A percentile compares a stretch with the other conserved stretches of the same genome.
Evolutionary conservation across 169 alveolate genomes (phyloP).

Genomic region (Eimeria praecox): DNA sequence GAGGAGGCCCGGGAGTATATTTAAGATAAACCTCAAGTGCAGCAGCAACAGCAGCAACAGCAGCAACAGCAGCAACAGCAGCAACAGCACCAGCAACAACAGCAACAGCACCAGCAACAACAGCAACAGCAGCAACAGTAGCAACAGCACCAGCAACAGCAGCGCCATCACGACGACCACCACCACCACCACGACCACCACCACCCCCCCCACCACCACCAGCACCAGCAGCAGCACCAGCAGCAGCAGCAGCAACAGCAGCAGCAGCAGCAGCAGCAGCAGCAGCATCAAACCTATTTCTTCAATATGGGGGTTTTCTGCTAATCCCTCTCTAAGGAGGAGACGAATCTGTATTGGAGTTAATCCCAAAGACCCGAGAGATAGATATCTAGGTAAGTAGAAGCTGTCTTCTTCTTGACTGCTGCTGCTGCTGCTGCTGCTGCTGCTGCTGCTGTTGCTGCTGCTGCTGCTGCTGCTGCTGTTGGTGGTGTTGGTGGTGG

Average conservation of each 20-base stretch:
- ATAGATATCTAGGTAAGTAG: not conserved
- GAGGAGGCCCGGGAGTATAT: too few relatives aligned
- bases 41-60: not conserved
- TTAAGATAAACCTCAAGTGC: not conserved
- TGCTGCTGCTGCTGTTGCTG: not conserved
- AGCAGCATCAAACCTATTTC: not conserved
- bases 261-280: not conserved
- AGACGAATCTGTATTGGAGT: not conserved
- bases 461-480: constrained; percentile 12
- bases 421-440: constrained; percentile 11
- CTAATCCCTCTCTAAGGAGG: not conserved
- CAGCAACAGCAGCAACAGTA: not conserved
- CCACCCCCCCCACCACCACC: not conserved
- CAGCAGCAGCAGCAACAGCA: not conserved
- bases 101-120: not conserved
- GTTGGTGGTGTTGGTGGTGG: not conserved
- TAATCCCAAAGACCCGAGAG: constrained; percentile 3
- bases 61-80: not conserved
- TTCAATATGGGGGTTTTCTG: not conserved
- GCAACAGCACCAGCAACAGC: not conserved
- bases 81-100: not conserved
- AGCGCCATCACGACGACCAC: not conserved
- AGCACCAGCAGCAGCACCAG: not conserved
- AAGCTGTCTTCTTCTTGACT: not conserved
- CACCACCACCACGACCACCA: not conserved